phyloP scores from a whole-genome alignment of 2,329 filamentous ascomycete species.

The Aureobasidium sp. region DNA sequence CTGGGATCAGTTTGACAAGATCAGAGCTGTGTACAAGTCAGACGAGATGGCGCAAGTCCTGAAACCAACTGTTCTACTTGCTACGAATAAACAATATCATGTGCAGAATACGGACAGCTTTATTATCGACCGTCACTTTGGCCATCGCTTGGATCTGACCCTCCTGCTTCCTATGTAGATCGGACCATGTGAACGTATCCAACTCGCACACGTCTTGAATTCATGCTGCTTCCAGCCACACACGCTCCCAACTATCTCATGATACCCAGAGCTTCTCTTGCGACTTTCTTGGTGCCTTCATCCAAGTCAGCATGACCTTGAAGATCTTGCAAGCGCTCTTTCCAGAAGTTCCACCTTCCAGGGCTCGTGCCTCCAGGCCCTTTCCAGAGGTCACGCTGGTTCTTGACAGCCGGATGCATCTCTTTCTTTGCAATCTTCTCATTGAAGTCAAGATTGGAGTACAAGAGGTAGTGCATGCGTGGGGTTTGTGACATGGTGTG shows the following conservation, averaged over 20 bases:
- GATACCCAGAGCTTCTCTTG: background rate
- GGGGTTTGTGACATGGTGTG: background rate
- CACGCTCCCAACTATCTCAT: no score
- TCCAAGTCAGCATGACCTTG: background rate
- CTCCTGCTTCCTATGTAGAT: no score
- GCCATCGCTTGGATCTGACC: no score
- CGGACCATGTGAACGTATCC: no score
- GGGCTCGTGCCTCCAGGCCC: background rate
- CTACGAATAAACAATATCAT: no score
- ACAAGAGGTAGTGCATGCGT: background rate
- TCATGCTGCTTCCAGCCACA: no score
- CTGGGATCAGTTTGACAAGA: slow-evolving; percentile 53
- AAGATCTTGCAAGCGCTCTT: background rate
- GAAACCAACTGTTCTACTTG: slow-evolving; percentile 21
- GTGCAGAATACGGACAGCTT: no score
- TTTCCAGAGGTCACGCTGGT: background rate
- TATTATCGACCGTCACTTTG: no score
- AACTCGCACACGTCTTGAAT: no score
- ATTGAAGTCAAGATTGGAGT: background rate
- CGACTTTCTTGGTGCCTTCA: background rate
- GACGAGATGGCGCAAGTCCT: slow-evolving; percentile 40
- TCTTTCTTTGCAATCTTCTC: background rate
- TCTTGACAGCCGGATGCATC: background rate
- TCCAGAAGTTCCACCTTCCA: background rate
- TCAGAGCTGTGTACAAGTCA: slow-evolving; percentile 41